Conservation (phyloP, 495 filamentous ascomycete genomes). For the Cladorrhinum samala region DNA sequence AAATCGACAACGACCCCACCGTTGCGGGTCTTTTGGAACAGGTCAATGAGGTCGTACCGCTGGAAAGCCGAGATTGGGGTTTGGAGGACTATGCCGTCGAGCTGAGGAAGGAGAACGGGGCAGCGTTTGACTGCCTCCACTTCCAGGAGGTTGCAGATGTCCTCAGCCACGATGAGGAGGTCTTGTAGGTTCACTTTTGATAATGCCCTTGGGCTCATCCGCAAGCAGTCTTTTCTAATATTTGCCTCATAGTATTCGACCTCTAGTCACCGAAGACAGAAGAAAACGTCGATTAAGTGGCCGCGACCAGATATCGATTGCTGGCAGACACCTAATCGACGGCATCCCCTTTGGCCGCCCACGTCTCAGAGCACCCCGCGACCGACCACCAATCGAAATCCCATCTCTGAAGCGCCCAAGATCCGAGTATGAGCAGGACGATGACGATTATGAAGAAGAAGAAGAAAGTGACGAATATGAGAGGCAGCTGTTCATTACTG, state of each 20-base stretch:
- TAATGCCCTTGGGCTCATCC: not conserved
- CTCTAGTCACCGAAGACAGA: constrained; percentile 69
- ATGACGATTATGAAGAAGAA: too few species aligned
- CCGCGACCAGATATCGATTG: constrained; percentile 71
- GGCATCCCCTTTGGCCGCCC: constrained; percentile 83
- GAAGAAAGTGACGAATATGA: constrained; percentile 23
- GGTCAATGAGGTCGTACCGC: constrained; percentile 74
- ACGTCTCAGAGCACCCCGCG: constrained; percentile 49
- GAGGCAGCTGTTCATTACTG: constrained; percentile 30
- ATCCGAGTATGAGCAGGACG: constrained; percentile 39
- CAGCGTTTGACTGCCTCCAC: constrained; percentile 83
- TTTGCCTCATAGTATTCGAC: constrained; percentile 62
- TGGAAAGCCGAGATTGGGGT: constrained; percentile 80
- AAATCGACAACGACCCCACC: constrained; percentile 53
- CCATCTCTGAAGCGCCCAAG: constrained; percentile 69
- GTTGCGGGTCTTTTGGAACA: constrained; percentile 77
- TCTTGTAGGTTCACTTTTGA: constrained; percentile 52
- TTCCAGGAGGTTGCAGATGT: constrained; percentile 66
- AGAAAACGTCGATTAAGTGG: constrained; percentile 69
- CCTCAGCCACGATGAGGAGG: constrained; percentile 76
- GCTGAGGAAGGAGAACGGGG: constrained; percentile 46
- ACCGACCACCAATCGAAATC: constrained; percentile 65
- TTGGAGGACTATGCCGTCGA: constrained; percentile 91
- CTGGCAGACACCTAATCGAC: constrained; percentile 81
- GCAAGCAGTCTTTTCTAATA: not conserved